phyloP scores from a whole-genome alignment of 1,284 basidiomycete genomes.

The Coriolopsis trogii region DNA sequence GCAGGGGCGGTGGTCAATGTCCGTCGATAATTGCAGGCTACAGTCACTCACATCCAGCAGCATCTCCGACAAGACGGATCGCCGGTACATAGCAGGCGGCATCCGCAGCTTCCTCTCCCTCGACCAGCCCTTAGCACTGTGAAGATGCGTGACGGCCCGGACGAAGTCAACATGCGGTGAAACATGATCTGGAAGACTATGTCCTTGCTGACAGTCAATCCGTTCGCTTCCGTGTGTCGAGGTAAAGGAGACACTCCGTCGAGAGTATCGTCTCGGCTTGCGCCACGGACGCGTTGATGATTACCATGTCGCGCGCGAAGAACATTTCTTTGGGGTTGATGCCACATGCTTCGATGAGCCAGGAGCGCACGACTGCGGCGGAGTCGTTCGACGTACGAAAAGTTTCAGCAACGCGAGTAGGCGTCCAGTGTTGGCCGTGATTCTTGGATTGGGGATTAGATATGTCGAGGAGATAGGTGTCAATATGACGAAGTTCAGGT shows the following conservation, averaged over 20 bases:
- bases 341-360: slow-evolving; percentile 28
- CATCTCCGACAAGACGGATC: too few species aligned
- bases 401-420: slow-evolving; percentile 36
- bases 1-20: too few species aligned
- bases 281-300: slow-evolving; percentile 43
- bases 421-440: slow-evolving; percentile 47
- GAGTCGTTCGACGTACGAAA: slow-evolving; percentile 47
- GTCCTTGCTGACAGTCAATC: slow-evolving; percentile 32
- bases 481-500: slow-evolving; percentile 43
- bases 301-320: slow-evolving; percentile 41
- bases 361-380: slow-evolving; percentile 37
- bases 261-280: slow-evolving; percentile 47
- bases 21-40: too few species aligned
- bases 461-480: slow-evolving; percentile 44
- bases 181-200: slow-evolving; percentile 27
- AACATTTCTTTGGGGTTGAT: slow-evolving; percentile 35
- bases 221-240: slow-evolving; percentile 37
- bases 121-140: not conserved
- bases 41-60: too few species aligned
- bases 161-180: slow-evolving; percentile 29
- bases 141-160: slow-evolving; percentile 26
- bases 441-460: slow-evolving; percentile 45
- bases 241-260: slow-evolving; percentile 48
- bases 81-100: too few species aligned
- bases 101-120: slow-evolving; percentile 2